Evolutionary conservation across 2,329 filamentous ascomycete genomes (phyloP).

Genomic region (Verticillium nonalfalfae): DNA sequence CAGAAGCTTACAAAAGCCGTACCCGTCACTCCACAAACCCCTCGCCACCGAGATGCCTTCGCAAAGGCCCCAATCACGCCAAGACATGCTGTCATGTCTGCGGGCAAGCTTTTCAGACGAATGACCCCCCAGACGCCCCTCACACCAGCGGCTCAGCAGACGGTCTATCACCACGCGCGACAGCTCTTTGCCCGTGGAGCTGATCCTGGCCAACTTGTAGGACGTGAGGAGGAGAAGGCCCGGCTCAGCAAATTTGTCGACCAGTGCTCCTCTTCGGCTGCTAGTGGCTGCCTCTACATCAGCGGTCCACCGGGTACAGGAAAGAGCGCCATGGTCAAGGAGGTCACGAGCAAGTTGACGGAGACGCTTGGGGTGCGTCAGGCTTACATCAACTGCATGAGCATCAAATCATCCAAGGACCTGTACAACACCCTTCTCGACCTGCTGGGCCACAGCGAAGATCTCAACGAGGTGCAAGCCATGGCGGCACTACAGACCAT

Average conservation of each 20-base stretch:
- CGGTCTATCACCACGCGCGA: slow-evolving; percentile 80
- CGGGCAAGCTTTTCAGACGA: slow-evolving; percentile 69
- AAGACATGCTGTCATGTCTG: slow-evolving; percentile 73
- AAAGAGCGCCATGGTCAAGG: slow-evolving; percentile 88
- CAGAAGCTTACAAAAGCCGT: slow-evolving; percentile 30
- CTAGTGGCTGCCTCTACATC: slow-evolving; percentile 83
- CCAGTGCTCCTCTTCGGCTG: slow-evolving; percentile 50
- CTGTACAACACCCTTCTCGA: slow-evolving; percentile 75
- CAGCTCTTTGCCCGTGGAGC: slow-evolving; percentile 81
- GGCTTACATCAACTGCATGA: slow-evolving; percentile 94
- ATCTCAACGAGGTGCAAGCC: slow-evolving; percentile 60
- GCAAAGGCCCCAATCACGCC: slow-evolving; percentile 70
- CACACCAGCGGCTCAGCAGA: slow-evolving; percentile 62
- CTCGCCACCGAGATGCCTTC: slow-evolving; percentile 74
- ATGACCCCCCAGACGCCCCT: slow-evolving; percentile 70
- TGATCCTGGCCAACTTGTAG: slow-evolving; percentile 68
- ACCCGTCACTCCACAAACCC: slow-evolving; percentile 64
- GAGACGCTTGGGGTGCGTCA: slow-evolving; percentile 50
- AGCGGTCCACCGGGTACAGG: slow-evolving; percentile 94
- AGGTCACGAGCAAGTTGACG: slow-evolving; percentile 60
- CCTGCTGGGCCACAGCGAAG: slow-evolving; percentile 53
- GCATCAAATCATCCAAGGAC: slow-evolving; percentile 81
- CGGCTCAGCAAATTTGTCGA: slow-evolving; percentile 66
- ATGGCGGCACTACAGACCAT: slow-evolving; percentile 61
- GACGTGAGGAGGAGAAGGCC: slow-evolving; percentile 62